Conservation (phyloP, 2,329 filamentous ascomycete genomes). For the Dothideomycetes sp. region DNA sequence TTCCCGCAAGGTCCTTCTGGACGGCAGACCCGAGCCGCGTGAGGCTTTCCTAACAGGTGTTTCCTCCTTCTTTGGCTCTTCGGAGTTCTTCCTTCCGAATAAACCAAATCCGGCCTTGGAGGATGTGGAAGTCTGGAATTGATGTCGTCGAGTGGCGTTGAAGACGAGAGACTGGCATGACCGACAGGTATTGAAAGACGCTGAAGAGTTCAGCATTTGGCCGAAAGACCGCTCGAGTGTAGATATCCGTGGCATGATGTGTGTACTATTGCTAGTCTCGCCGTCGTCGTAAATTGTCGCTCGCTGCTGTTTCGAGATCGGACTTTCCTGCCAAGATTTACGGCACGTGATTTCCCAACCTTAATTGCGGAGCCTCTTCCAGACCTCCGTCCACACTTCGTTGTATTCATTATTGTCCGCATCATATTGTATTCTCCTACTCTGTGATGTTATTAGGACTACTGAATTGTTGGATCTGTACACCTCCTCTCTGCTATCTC, state of each 20-base stretch:
- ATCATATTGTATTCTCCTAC: no score
- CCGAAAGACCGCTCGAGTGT: neutral
- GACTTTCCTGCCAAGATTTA: constrained; percentile 11
- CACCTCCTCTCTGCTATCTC: no score
- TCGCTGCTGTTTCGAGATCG: constrained; percentile 5
- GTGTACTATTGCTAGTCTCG: neutral
- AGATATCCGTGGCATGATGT: constrained; percentile 7
- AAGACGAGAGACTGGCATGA: constrained; percentile 1
- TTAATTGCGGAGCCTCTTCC: no score
- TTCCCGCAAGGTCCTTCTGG: neutral
- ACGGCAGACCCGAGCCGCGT: neutral
- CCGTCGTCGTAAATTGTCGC: constrained; percentile 3
- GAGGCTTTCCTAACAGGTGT: no score
- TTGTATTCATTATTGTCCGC: no score
- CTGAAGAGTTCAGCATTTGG: neutral
- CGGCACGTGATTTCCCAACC: no score
- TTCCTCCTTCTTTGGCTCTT: neutral
- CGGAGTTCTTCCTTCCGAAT: neutral
- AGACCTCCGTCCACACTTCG: no score
- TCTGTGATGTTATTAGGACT: no score
- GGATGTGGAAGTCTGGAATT: constrained; percentile 5
- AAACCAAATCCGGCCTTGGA: constrained; percentile 2
- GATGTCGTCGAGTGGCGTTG: constrained; percentile 6
- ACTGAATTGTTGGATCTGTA: no score
- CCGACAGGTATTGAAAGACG: constrained; percentile 1